phyloP scores from a whole-genome alignment of 2,329 filamentous ascomycete species.

The Diplodia intermedia region DNA sequence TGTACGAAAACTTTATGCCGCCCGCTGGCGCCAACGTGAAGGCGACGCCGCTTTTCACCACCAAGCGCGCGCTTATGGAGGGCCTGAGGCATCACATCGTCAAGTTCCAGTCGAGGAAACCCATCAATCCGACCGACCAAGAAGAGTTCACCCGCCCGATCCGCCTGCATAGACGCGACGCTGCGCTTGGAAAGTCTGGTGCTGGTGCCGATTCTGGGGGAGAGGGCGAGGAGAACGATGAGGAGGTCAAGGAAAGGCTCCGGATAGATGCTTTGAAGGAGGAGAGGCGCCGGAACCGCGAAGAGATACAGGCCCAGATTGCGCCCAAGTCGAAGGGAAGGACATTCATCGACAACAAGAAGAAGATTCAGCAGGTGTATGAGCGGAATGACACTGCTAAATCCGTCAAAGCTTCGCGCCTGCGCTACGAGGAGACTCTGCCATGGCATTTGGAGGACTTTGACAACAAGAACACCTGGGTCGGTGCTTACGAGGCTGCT shows the following conservation, averaged over 20 bases:
- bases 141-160: constrained; percentile 87
- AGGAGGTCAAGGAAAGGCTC: constrained; percentile 68
- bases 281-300: constrained; percentile 83
- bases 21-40: background rate
- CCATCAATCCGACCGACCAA: constrained; percentile 74
- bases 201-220: constrained; percentile 43
- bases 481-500: constrained; percentile 87
- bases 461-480: constrained; percentile 93
- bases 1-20: constrained; percentile 26
- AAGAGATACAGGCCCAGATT: constrained; percentile 89
- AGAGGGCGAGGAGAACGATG: constrained; percentile 67
- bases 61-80: constrained; percentile 79
- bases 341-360: constrained; percentile 68
- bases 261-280: constrained; percentile 66
- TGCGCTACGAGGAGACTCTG: constrained; percentile 89
- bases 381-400: constrained; percentile 77
- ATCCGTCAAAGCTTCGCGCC: constrained; percentile 69
- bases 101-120: constrained; percentile 72
- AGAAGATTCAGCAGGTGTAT: constrained; percentile 87
- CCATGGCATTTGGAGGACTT: constrained; percentile 98
- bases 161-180: constrained; percentile 83
- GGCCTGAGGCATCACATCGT: constrained; percentile 87
- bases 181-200: constrained; percentile 61
- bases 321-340: constrained; percentile 72
- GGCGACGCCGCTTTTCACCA: constrained; percentile 45